Conservation (phyloP, 1,284 basidiomycete genomes). For the Pseudomicrostroma phylloplanum region DNA sequence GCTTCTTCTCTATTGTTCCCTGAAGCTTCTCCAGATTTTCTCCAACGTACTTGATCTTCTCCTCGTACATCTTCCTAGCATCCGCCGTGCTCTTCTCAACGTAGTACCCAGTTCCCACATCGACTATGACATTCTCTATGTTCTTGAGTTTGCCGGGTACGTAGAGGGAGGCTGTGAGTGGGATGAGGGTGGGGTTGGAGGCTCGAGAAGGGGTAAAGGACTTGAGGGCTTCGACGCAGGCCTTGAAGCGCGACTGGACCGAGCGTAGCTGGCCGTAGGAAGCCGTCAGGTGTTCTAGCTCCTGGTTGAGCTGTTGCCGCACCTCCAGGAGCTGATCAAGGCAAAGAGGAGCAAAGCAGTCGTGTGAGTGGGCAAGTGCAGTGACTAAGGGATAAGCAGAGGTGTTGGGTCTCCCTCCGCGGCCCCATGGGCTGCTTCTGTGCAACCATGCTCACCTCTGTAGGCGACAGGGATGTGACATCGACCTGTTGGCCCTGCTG, state of each 20-base stretch:
- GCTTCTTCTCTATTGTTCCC: constrained; percentile 44
- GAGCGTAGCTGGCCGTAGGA: constrained; percentile 88
- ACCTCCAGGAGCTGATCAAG: constrained; percentile 37
- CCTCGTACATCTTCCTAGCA: constrained; percentile 39
- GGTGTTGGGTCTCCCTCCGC: not conserved
- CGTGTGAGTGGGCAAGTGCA: not conserved
- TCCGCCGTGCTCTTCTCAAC: constrained; percentile 70
- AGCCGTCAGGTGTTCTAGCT: constrained; percentile 81
- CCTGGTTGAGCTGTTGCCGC: constrained; percentile 58
- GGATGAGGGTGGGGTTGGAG: constrained; percentile 84
- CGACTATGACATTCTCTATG: constrained; percentile 79
- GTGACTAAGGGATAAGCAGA: not conserved
- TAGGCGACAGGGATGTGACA: not conserved
- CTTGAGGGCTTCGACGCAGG: constrained; percentile 75
- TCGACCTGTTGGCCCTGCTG: constrained; percentile 4
- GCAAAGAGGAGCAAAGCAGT: not conserved
- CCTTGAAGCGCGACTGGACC: constrained; percentile 84
- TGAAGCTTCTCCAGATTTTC: constrained; percentile 46
- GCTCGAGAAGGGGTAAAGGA: constrained; percentile 65
- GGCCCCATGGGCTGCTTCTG: not conserved
- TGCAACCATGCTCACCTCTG: constrained; percentile 1
- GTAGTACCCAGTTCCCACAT: constrained; percentile 93
- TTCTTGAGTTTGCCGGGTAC: constrained; percentile 84
- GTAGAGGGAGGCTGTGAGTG: constrained; percentile 87
- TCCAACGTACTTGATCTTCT: constrained; percentile 40